Evolutionary conservation across 345 rosid genomes (phyloP).

Genomic region (Bruguiera sexangula): DNA sequence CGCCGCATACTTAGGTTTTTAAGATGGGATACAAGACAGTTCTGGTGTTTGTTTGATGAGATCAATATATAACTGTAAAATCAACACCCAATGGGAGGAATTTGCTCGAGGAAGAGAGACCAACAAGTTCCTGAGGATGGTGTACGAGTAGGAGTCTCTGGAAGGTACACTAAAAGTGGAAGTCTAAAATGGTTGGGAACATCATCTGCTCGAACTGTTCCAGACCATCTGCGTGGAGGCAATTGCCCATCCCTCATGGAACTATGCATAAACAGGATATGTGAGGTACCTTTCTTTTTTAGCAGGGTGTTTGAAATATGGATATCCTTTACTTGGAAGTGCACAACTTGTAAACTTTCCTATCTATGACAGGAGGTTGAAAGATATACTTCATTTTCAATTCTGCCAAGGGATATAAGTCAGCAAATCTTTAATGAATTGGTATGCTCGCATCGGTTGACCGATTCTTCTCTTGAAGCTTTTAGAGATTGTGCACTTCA

Average conservation of each 20-base stretch:
- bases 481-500: conserved; percentile 88
- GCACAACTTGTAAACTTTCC: conserved; percentile 19
- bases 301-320: neutral
- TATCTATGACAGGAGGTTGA: conserved; percentile 51
- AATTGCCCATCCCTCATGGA: conserved; percentile 73
- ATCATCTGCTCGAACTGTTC: conserved; percentile 53
- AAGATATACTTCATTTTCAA: conserved; percentile 47
- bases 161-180: conserved; percentile 56
- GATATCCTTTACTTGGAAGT: neutral
- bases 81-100: conserved; percentile 69
- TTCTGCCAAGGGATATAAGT: conserved; percentile 81
- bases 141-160: conserved; percentile 45
- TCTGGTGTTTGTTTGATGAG: too few species aligned
- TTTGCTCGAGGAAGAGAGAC: conserved; percentile 87
- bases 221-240: conserved; percentile 39
- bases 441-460: conserved; percentile 48
- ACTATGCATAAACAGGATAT: conserved; percentile 53
- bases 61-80: too few species aligned
- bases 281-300: conserved; percentile 41
- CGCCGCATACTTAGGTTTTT: too few species aligned
- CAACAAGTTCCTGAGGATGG: conserved; percentile 55
- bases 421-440: conserved; percentile 80
- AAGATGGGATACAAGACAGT: too few species aligned
- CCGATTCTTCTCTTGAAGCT: conserved; percentile 51
- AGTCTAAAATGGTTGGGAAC: conserved; percentile 88